Evolutionary conservation across 768 basidiomycete species (phyloP).

Genomic region (Leccinum longicurvipes): DNA sequence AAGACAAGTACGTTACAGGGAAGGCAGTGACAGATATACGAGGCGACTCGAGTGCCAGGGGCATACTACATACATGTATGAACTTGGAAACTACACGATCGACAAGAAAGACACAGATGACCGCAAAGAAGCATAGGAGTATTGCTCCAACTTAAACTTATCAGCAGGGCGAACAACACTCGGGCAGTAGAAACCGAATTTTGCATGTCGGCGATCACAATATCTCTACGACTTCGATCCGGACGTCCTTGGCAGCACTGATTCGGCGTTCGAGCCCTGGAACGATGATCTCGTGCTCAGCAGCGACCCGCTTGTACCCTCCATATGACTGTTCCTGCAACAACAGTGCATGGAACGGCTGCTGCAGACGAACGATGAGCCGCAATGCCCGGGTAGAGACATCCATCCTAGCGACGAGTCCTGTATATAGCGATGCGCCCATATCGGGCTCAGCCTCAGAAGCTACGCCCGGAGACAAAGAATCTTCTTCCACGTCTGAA

Average conservation of each 20-base stretch:
- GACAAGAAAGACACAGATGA: not conserved
- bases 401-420: not conserved
- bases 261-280: not conserved
- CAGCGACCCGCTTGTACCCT: not conserved
- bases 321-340: not conserved
- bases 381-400: constrained; percentile 2
- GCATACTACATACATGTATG: not conserved
- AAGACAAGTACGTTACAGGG: too few relatives aligned
- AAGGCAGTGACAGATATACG: not conserved
- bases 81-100: not conserved
- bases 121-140: not conserved
- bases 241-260: not conserved
- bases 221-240: not conserved
- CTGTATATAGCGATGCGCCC: not conserved
- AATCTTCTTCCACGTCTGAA: not conserved
- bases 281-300: not conserved
- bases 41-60: too few relatives aligned
- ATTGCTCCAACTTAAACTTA: too few relatives aligned
- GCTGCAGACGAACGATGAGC: constrained; percentile 4
- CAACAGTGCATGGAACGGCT: constrained; percentile 7
- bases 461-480: not conserved
- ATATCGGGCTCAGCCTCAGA: not conserved
- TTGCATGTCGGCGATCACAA: not conserved
- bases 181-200: too few relatives aligned
- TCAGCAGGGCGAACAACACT: too few relatives aligned